phyloP scores from a whole-genome alignment of 495 filamentous ascomycete species.

The Aspergillus nanangensis region DNA sequence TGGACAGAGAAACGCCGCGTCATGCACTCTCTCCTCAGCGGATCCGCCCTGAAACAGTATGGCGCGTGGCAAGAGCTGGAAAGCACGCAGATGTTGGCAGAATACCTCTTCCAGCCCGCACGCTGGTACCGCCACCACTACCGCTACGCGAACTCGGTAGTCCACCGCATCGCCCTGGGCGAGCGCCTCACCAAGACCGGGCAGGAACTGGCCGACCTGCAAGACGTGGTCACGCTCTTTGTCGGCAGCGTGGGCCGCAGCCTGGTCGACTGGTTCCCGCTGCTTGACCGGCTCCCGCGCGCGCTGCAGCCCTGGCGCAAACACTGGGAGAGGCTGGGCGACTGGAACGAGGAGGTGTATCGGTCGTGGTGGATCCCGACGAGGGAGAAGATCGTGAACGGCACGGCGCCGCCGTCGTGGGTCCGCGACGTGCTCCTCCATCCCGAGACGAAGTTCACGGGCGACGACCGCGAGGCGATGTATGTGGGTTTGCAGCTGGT shows the following conservation, averaged over 20 bases:
- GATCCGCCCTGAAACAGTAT: constrained; percentile 27
- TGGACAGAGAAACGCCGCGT: constrained; percentile 33
- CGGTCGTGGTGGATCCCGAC: constrained; percentile 31
- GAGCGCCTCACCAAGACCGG: constrained; percentile 15
- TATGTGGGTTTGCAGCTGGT: constrained; percentile 36
- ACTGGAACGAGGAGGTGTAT: constrained; percentile 28
- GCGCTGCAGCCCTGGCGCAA: constrained; percentile 37
- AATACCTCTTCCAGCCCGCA: constrained; percentile 29
- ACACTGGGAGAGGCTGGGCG: constrained; percentile 25
- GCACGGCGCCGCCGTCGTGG: constrained; percentile 22
- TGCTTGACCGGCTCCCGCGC: constrained; percentile 25
- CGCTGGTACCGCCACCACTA: constrained; percentile 36
- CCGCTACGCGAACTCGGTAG: constrained; percentile 38
- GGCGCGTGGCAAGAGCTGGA: constrained; percentile 35
- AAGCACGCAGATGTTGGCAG: constrained; percentile 29
- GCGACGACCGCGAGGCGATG: constrained; percentile 40
- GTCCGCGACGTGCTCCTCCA: constrained; percentile 31
- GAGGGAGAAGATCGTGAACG: constrained; percentile 13
- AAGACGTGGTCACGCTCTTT: constrained; percentile 23
- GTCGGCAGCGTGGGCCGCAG: constrained; percentile 22
- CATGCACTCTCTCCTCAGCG: constrained; percentile 40
- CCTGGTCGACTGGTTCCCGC: constrained; percentile 37
- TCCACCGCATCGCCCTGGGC: constrained; percentile 31
- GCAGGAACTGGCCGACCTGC: constrained; percentile 22
- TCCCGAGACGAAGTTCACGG: constrained; percentile 29